Evolutionary conservation across 2,329 filamentous ascomycete genomes (phyloP), one percentile per base, ranked within the genome.

Genomic region (Aspergillus eucalypticola): DNA sequence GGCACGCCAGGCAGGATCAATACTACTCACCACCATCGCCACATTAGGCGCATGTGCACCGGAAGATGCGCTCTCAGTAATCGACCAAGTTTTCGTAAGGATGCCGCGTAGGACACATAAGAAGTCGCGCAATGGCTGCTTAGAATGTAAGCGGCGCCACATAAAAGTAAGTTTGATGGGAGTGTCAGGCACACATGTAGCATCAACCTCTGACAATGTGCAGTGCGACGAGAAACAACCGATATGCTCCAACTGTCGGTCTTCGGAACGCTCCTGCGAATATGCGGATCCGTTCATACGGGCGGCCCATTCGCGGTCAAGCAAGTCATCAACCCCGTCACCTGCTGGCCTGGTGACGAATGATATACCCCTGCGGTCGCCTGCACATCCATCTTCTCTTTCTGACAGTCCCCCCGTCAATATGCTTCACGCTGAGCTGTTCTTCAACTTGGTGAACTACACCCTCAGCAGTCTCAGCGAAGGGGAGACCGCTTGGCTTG

Each of bases 91-190:
- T 17, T 11, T 42, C 21, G 39, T 44, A 55, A 48, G 10, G 23
- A 67, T 67, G 65, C 46, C 53, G 11, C 66, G 69, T 41, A 69
- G 73, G 58, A 62, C 73, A 3, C 76, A 78, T 60, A 71, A 66
- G 42, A 78, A 77, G 63, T 78, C 75, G n/a, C 69, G 73, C 44
- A 73, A 72, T 59, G 76, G 75, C 23, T 78, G 76, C 51, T 32
- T 66, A 7, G 69, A 75, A 62, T 78, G 75, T 58, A 78, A 78
- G 60, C 69, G 69, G 23, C 70, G 75, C 8, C 75, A 77, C 60
- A 68, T 77, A 48, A 77, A 76, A 65, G 75, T 76, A 63, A 46
- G 60, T 46, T 10, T 15, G 52, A 32, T 21, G 15, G 15, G 11
- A 3, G 8, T 8, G n/a, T 8, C 3, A 4, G 51, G n/a, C 3